These are phyloP conservation scores for Penicillium sp. DNA, from an alignment of 2,329 filamentous ascomycete genomes.

Conservation along the genomic window DNA sequence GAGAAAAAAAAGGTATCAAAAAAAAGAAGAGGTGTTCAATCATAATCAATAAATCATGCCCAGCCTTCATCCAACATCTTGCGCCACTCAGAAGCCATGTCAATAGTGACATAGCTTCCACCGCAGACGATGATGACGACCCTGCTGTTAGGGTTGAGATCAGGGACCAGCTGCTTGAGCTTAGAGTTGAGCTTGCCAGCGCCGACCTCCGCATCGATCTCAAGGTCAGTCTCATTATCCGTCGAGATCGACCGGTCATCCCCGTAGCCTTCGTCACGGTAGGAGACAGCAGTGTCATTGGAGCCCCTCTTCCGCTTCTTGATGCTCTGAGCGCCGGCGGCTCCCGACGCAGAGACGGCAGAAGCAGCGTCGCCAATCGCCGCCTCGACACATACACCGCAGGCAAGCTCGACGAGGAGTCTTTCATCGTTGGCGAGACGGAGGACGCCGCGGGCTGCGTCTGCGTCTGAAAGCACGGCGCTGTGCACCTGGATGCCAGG, in stretches of 20 bases:
- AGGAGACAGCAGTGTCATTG: constrained; percentile 5
- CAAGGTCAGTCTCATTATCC: constrained; percentile 29
- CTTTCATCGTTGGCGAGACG: constrained; percentile 79
- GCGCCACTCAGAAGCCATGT: constrained; percentile 61
- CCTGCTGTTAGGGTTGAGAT: constrained; percentile 65
- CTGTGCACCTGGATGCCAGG: constrained; percentile 56
- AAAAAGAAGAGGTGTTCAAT: not conserved
- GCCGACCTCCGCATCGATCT: constrained; percentile 19
- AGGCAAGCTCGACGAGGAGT: constrained; percentile 79
- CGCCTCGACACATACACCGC: constrained; percentile 72
- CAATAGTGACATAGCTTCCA: constrained; percentile 66
- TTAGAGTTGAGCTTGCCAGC: constrained; percentile 34
- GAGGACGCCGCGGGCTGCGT: constrained; percentile 76
- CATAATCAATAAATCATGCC: constrained; percentile 23
- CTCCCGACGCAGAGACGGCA: constrained; percentile 5
- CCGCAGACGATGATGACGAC: constrained; percentile 87
- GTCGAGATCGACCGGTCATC: constrained; percentile 35
- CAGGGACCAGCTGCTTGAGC: constrained; percentile 63
- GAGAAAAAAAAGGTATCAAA: constrained; percentile 11
- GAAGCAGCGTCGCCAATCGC: constrained; percentile 37
- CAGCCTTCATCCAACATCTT: constrained; percentile 46
- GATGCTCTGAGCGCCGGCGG: constrained; percentile 13
- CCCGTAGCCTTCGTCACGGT: constrained; percentile 37
- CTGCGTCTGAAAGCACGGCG: constrained; percentile 69
- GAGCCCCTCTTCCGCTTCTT: constrained; percentile 35